phyloP scores from a whole-genome alignment of 768 basidiomycete genomes.

The Daedaleopsis nitida region DNA sequence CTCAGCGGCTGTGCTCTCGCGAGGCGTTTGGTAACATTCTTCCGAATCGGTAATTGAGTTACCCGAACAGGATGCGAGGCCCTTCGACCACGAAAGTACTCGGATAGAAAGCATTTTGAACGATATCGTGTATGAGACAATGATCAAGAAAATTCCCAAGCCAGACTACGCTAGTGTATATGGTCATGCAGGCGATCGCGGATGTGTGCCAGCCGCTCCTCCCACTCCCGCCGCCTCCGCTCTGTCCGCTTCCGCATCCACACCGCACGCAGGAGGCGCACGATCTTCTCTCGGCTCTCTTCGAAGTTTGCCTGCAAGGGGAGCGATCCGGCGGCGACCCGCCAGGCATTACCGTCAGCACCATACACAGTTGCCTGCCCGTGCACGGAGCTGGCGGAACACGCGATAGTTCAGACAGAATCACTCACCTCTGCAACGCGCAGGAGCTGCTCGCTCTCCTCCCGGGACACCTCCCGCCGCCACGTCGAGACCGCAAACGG shows the following conservation, averaged over 20 bases:
- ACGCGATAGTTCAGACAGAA: no score
- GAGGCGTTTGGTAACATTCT: no score
- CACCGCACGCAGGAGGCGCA: conserved; percentile 29
- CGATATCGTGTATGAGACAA: not conserved
- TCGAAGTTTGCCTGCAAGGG: conserved; percentile 24
- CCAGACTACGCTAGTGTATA: not conserved
- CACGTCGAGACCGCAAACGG: conserved; percentile 29
- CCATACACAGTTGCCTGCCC: no score
- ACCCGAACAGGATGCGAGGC: no score
- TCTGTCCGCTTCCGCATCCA: conserved; percentile 30
- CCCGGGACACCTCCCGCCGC: conserved; percentile 25
- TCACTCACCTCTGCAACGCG: conserved; percentile 26
- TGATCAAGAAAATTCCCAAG: not conserved
- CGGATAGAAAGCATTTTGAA: not conserved
- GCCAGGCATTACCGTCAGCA: not conserved
- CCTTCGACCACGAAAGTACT: no score
- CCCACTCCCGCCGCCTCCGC: conserved; percentile 20
- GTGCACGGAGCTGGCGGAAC: no score
- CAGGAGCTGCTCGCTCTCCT: conserved; percentile 27
- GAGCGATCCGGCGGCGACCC: no score
- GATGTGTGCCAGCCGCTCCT: conserved; percentile 14
- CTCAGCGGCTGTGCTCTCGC: no score
- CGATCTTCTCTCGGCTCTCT: conserved; percentile 27
- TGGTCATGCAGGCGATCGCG: not conserved
- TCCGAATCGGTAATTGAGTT: no score